Evolutionary conservation across 495 filamentous ascomycete genomes (phyloP).

Genomic region (Penicillium egyptiacum): DNA sequence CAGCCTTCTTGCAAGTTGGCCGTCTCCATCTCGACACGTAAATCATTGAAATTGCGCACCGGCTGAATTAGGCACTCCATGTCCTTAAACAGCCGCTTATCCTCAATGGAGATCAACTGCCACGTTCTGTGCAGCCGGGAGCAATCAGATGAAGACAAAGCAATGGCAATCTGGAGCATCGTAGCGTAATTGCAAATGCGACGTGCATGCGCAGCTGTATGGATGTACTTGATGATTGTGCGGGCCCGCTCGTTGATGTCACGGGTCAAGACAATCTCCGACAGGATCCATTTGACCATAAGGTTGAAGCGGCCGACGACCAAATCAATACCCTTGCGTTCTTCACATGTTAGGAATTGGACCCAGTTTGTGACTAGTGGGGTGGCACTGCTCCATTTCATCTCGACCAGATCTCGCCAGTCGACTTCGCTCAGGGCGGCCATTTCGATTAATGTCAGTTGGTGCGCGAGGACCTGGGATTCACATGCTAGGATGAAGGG

Average conservation of each 20-base stretch:
- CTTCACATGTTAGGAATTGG: constrained; percentile 79
- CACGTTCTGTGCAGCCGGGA: constrained; percentile 77
- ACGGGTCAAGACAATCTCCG: constrained; percentile 83
- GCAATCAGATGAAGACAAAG: constrained; percentile 80
- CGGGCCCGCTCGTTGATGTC: constrained; percentile 78
- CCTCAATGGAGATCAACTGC: constrained; percentile 68
- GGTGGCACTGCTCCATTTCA: constrained; percentile 82
- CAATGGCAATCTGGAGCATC: constrained; percentile 91
- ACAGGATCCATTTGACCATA: constrained; percentile 95
- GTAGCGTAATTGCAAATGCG: constrained; percentile 93
- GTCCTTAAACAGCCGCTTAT: constrained; percentile 70
- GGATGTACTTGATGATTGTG: constrained; percentile 87
- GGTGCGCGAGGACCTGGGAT: constrained; percentile 85
- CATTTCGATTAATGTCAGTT: constrained; percentile 94
- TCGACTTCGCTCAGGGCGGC: constrained; percentile 94
- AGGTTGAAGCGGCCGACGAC: constrained; percentile 96
- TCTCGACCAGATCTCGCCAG: constrained; percentile 95
- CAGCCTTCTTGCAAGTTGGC: constrained; percentile 76
- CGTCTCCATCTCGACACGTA: constrained; percentile 89
- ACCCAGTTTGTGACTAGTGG: constrained; percentile 73
- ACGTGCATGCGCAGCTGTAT: constrained; percentile 83
- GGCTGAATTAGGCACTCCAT: constrained; percentile 86
- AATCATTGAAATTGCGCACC: constrained; percentile 83
- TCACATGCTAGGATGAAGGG: constrained; percentile 93
- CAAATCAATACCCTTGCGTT: constrained; percentile 88